Evolutionary conservation across 2,329 filamentous ascomycete genomes (phyloP), one percentile per base, ranked within the genome.

Genomic region (Colletotrichum musicola): DNA sequence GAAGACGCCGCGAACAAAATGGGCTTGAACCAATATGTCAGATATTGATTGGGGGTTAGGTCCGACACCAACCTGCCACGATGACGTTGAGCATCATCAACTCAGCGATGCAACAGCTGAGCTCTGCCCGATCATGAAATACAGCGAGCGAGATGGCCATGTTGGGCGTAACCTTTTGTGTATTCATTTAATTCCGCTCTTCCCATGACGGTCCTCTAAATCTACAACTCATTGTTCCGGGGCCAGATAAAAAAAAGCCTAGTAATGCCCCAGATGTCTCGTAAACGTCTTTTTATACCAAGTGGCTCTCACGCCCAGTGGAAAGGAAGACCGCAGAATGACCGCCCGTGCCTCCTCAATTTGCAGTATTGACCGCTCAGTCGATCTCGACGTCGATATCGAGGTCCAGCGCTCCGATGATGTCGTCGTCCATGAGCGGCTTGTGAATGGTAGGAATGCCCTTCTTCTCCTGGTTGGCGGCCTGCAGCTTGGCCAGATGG

Each of bases 301-400:
- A 51, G 44, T 27, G 4, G 30, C 27, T 25, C 27, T 25, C 6
- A 25, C 38, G n/a, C 47, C 49, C 30, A 18, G 13, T 18, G 20
- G 18, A 27, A 42, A 42, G 42, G 20, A 42, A 42, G 42, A 25
- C 42, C 53, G 51, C 20, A 51, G 6, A 10, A 35, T 3, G 27
- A 44, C 20, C 40, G 16, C 35, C 40, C n/a, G 27, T 12, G 25
- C 40, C 25, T n/a, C 40, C 25, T n/a, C 6, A 10, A 4, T 14
- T 25, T 22, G 22, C 25, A 22, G 35, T 18, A 10, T 2, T 30
- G n/a, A 40, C 12, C 20, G 30, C 38, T 54, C 65, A 81, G 74
- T 83, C 93, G 73, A 97, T 93, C 73, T 97, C 94, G 74, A 97
- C 90, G 74, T 98, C 95, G 77, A 98, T 94, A 30, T 94, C 95